phyloP scores from a whole-genome alignment of 108 stramenopile species.

The Poteriospumella lacustris region DNA sequence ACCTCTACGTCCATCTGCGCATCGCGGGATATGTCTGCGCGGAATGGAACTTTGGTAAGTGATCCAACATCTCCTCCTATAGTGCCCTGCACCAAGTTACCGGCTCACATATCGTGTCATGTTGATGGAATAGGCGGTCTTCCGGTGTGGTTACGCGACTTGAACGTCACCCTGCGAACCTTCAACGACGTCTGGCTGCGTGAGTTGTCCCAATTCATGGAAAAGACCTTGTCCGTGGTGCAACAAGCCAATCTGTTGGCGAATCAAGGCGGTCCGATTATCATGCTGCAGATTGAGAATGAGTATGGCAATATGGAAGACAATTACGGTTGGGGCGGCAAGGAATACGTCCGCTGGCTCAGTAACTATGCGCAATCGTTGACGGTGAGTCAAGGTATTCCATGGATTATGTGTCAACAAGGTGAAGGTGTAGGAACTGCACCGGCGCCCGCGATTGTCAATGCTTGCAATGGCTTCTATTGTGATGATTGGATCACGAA shows the following conservation, averaged over 20 bases:
- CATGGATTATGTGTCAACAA: constrained; percentile 68
- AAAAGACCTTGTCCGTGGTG: no score
- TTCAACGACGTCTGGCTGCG: no score
- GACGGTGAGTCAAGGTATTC: constrained; percentile 43
- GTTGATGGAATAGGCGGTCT: not conserved
- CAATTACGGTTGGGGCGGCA: no score
- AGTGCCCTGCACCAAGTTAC: no score
- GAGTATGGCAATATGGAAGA: constrained; percentile 61
- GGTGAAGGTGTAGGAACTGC: no score
- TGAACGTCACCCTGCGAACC: no score
- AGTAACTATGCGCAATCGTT: constrained; percentile 25
- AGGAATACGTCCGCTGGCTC: constrained; percentile 61
- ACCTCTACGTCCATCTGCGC: constrained; percentile 60
- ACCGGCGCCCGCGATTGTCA: constrained; percentile 51
- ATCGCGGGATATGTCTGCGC: constrained; percentile 60
- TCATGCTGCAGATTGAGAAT: constrained; percentile 66
- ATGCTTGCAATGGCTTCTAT: constrained; percentile 60
- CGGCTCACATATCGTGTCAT: not conserved
- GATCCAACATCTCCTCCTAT: no score
- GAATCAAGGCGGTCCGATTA: constrained; percentile 57
- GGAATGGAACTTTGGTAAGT: constrained; percentile 56
- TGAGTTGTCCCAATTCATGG: no score
- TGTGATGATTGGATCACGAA: constrained; percentile 33
- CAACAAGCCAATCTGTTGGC: constrained; percentile 43
- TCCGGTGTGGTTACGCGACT: not conserved